A percentile compares a stretch with the other conserved stretches of the same genome.
Conservation (phyloP, 139 green algal species). For the Picochlorum sp. region DNA sequence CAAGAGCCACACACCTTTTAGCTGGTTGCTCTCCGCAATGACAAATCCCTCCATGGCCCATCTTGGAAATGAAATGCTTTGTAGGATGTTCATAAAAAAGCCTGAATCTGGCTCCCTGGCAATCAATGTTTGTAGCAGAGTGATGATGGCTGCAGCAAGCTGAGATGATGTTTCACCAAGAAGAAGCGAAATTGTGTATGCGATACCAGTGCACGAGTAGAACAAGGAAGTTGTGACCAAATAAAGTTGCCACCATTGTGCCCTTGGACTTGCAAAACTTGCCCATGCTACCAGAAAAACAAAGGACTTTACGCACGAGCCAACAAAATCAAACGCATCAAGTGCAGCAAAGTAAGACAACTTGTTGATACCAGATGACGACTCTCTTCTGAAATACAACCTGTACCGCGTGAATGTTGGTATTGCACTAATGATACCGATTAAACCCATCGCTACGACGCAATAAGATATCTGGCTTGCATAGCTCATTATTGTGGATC, state of each 20-base stretch:
- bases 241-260: slow-evolving; percentile 45
- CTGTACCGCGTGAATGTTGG: slow-evolving; percentile 28
- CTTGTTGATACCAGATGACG: slow-evolving; percentile 23
- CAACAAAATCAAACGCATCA: slow-evolving; percentile 29
- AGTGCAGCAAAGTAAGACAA: slow-evolving; percentile 35
- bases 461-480: slow-evolving; percentile 31
- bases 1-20: slow-evolving; percentile 44
- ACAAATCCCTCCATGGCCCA: slow-evolving; percentile 42
- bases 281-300: slow-evolving; percentile 36
- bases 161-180: slow-evolving; percentile 32
- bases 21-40: slow-evolving; percentile 30
- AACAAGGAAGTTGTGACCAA: slow-evolving; percentile 28
- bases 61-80: slow-evolving; percentile 32
- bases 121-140: slow-evolving; percentile 33
- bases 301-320: slow-evolving; percentile 14
- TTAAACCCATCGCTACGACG: slow-evolving; percentile 37
- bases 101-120: slow-evolving; percentile 18
- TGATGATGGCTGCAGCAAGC: slow-evolving; percentile 33
- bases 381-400: slow-evolving; percentile 28
- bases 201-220: slow-evolving; percentile 35
- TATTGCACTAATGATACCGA: slow-evolving; percentile 31
- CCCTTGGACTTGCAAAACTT: slow-evolving; percentile 24
- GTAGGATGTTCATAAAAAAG: slow-evolving; percentile 5
- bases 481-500: slow-evolving; percentile 33
- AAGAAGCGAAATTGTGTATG: slow-evolving; percentile 33